These are phyloP conservation scores for Platanus orientalis DNA, from an alignment of 164 flowering plant genomes.

Conservation along the genomic window DNA sequence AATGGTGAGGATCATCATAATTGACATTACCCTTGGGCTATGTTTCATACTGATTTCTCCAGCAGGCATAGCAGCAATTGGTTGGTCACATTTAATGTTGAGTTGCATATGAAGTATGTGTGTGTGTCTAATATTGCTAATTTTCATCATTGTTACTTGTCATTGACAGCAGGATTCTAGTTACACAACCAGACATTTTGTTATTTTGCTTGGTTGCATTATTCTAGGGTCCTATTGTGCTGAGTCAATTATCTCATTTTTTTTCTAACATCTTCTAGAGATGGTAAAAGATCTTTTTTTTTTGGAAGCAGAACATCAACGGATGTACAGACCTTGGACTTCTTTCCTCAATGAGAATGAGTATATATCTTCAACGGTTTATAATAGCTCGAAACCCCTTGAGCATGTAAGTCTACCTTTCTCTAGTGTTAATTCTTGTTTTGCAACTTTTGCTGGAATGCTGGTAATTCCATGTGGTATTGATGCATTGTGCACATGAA, in stretches of 20 bases:
- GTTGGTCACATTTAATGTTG: no score
- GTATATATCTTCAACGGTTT: conserved; percentile 21
- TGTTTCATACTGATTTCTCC: no score
- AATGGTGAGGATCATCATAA: no score
- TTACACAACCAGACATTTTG: not conserved
- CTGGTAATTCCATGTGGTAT: no score
- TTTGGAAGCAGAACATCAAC: conserved; percentile 31
- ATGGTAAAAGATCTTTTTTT: conserved; percentile 19
- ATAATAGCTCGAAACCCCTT: conserved; percentile 25
- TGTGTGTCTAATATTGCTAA: no score
- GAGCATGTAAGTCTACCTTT: conserved; percentile 42
- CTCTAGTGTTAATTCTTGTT: not conserved
- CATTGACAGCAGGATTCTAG: not conserved
- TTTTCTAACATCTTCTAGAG: conserved; percentile 24
- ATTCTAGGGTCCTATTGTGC: not conserved
- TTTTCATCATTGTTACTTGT: no score
- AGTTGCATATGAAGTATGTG: no score
- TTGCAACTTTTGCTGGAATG: not conserved
- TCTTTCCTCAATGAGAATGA: conserved; percentile 19
- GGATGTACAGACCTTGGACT: conserved; percentile 31
- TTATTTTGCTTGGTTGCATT: not conserved
- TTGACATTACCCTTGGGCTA: no score
- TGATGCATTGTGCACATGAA: no score
- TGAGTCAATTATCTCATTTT: not conserved
- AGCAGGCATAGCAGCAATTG: no score